Evolutionary conservation across 1,284 basidiomycete genomes (phyloP).

Genomic region (Ganoderma sinense): DNA sequence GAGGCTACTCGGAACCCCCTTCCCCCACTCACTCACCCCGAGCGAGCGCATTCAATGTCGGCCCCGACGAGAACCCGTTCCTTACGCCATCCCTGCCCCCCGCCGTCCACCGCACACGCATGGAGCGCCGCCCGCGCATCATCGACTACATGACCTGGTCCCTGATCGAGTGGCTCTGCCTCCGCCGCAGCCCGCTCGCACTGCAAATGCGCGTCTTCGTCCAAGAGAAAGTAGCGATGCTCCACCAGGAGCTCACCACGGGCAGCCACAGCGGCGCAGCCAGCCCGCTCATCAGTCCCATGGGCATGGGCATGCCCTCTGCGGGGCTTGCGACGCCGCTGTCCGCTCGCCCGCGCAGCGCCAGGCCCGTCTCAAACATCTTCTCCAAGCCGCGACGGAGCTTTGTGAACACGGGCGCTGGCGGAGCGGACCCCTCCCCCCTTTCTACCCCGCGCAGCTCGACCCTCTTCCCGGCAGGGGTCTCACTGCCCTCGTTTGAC

Average conservation of each 20-base stretch:
- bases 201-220: constrained; percentile 71
- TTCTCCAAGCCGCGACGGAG: constrained; percentile 56
- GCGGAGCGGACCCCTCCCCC: constrained; percentile 38
- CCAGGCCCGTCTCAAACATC: constrained; percentile 53
- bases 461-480: constrained; percentile 46
- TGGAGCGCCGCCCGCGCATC: constrained; percentile 54
- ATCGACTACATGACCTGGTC: constrained; percentile 84
- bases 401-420: constrained; percentile 22
- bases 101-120: constrained; percentile 30
- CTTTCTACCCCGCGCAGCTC: constrained; percentile 61
- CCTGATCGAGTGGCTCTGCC: constrained; percentile 70
- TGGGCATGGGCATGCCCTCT: constrained; percentile 14
- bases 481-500: constrained; percentile 36
- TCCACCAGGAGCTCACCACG: constrained; percentile 56
- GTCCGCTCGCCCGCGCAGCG: constrained; percentile 29
- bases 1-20: constrained; percentile 48
- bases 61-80: constrained; percentile 37
- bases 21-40: constrained; percentile 56
- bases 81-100: constrained; percentile 33
- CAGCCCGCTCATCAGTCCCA: constrained; percentile 18
- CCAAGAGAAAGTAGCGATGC: constrained; percentile 62
- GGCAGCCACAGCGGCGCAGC: constrained; percentile 1
- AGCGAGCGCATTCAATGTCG: constrained; percentile 36
- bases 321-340: constrained; percentile 21
- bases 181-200: constrained; percentile 68